Base-by-base conservation (phyloP, 2,329 filamentous ascomycete species). In the Xylariomycetidae sp. region DNA sequence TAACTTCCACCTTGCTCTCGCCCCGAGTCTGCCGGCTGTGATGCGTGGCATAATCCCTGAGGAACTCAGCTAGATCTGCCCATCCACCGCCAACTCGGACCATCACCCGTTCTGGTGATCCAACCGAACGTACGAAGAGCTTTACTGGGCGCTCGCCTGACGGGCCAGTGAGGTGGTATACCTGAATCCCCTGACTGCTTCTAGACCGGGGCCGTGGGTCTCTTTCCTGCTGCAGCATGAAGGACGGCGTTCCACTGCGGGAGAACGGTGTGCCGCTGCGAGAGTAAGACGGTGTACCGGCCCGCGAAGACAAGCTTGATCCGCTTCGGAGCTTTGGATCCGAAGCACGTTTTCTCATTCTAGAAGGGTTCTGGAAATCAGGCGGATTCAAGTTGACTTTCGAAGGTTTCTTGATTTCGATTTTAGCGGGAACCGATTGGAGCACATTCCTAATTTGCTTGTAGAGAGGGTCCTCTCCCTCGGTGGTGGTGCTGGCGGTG, bases 81-180 rank as follows among this genome's bases (percentile, higher is more conserved):
- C 92, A 98, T n/a, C 92, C 92, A 38, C 92, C 92, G 10, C 92
- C 92, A 10, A 98, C 90, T 22, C 92, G 84, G 6, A 98, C 92
- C 92, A 98, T 96, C 40, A 96, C 88, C 32, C 92, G 79, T 59
- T 96, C 88, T 12, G 85, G 86, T 36, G 79, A 73, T 31, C 92
- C 92, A 3, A 98, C 89, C 2, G 88, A 80, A 12, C 92, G 83
- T 27, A 98, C 89, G 52, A 93, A 94, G 5, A 98, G 75, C 61
- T 95, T 96, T 54, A 95, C 89, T 0, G 92, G 92, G 10, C 86
- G 77, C 44, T 92, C 82, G 36, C 85, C 85, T 22, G 82, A 87
- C 13, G 83, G 80, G 29, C 88, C 79, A 10, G 86, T 87, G 23
- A 98, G 74, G 60, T 96, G 89, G 51, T 96, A 98, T 3, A 95